phyloP scores from a whole-genome alignment of 306 rosid species.

The Dalbergia oliveri region DNA sequence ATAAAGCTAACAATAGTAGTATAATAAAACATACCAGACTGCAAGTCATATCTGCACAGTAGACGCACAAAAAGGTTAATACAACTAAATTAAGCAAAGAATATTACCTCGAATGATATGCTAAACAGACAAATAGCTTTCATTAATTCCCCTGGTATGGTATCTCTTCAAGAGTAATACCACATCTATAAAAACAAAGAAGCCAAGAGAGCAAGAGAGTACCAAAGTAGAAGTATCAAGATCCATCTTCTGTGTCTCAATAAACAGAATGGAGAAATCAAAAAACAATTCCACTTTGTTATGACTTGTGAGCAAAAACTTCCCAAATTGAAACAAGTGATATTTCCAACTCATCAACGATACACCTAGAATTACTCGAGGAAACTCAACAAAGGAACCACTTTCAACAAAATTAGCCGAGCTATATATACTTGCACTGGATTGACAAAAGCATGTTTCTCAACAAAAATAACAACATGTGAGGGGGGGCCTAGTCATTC shows the following conservation, averaged over 20 bases:
- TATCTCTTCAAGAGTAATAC: slow-evolving; percentile 17
- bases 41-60: background rate
- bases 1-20: background rate
- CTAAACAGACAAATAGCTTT: background rate
- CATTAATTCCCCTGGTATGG: slow-evolving; percentile 12
- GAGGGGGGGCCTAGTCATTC: slow-evolving; percentile 49
- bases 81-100: background rate
- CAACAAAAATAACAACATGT: slow-evolving; percentile 27
- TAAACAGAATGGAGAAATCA: slow-evolving; percentile 31
- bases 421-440: slow-evolving; percentile 41
- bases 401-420: slow-evolving; percentile 25
- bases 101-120: background rate
- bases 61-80: background rate
- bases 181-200: slow-evolving; percentile 4
- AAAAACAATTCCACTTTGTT: slow-evolving; percentile 2
- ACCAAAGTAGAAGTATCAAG: background rate
- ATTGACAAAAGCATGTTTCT: slow-evolving; percentile 7
- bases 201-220: slow-evolving; percentile 3
- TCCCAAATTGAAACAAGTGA: slow-evolving; percentile 15
- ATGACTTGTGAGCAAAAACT: background rate
- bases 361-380: slow-evolving; percentile 26
- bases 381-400: background rate
- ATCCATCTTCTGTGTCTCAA: background rate
- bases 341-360: slow-evolving; percentile 34
- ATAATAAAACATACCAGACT: background rate